Evolutionary conservation across 768 basidiomycete genomes (phyloP).

Genomic region (Pleurotus ostreatus): DNA sequence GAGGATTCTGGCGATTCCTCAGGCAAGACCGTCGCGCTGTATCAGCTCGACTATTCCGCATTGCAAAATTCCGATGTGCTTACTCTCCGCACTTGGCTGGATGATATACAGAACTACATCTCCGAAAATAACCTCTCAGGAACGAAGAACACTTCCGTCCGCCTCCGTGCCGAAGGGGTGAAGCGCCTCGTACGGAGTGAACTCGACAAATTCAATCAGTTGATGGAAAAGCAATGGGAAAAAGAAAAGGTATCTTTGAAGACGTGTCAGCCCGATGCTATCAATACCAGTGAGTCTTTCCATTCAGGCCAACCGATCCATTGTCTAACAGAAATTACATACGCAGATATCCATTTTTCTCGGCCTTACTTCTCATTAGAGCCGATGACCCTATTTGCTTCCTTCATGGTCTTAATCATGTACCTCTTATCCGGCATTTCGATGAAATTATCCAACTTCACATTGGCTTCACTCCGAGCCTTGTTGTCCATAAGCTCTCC

Average conservation of each 20-base stretch:
- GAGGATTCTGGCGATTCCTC: no score
- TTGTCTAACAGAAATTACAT: background rate
- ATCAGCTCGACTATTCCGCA: no score
- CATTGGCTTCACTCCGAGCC: background rate
- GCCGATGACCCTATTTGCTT: constrained; percentile 6
- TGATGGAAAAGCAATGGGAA: constrained; percentile 5
- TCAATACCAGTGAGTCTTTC: background rate
- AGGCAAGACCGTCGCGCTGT: no score
- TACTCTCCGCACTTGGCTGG: no score
- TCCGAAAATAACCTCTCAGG: no score
- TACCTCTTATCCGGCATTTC: constrained; percentile 10
- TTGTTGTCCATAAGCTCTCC: background rate
- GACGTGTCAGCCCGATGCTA: background rate
- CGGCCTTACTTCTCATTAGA: background rate
- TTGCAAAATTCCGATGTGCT: no score
- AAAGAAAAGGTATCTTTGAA: background rate
- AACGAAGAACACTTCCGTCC: no score
- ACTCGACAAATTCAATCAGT: background rate
- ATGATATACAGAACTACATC: no score
- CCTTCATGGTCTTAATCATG: constrained; percentile 7
- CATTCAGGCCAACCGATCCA: background rate
- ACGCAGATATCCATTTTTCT: background rate
- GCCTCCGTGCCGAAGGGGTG: no score
- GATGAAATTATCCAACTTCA: background rate
- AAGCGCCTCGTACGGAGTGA: background rate